Evolutionary conservation across 176 grass and related monocot species (phyloP), one percentile per base, ranked within the genome.

Genomic region (Juncus effusus): DNA sequence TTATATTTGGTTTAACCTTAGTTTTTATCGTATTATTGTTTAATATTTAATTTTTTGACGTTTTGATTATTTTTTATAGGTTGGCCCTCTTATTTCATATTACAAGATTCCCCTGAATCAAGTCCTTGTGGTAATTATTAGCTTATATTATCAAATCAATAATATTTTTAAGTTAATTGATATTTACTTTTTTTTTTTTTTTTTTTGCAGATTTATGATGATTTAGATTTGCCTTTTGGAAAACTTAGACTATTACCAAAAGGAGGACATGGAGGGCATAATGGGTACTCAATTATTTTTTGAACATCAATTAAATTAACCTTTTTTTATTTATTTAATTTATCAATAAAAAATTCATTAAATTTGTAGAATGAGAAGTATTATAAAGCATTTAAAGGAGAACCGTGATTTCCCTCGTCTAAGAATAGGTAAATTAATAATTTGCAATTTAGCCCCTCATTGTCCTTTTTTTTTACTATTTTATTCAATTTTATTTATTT

Each of bases 261-360:
- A 74, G 87, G 87, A 52, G 91, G 91, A 38, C 91, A 96, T 74
- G 91, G 91, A 47, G 91, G 91, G 2, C 91, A 96, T 54, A 87
- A 96, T 58, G 87, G 91, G 91, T 96, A 87, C 13, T 75, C 53
- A 28, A 28, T 28, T 28, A 28, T 28, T 28, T 28, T 28, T 28
- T 28, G 19, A 28, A 28, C 19, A 1, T 28, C 19, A 28, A 28
- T 28, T 28, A 28, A 28, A 28, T 28, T 28, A 28, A 28, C 19
- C 19, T 28, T 28, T 28, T 1, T 51, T 13, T 44, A 53, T 59
- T 57, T 52, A 61, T 50, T 71, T 10, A 47, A 47, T 47, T 47
- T 47, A 47, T 47, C 61, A 56, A 6, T 40, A 1, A 61, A n/a
- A 56, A 10, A 60, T 45, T 70, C 6, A 56, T 40, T 70, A 19